Evolutionary conservation across 495 filamentous ascomycete genomes (phyloP).

Genomic region (Geoglossum glabrum): DNA sequence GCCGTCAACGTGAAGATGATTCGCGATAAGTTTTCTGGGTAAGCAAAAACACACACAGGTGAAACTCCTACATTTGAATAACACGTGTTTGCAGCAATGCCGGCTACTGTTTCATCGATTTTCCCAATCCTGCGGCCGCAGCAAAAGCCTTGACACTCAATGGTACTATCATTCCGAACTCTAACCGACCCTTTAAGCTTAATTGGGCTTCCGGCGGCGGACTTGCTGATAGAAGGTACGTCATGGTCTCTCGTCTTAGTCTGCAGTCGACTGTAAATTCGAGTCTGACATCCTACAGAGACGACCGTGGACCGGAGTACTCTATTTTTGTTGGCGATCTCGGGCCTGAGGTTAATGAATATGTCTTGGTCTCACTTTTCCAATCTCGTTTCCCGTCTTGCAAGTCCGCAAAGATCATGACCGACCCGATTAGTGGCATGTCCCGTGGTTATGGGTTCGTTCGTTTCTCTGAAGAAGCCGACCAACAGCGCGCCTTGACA

Average conservation of each 20-base stretch:
- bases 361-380: conserved; percentile 90
- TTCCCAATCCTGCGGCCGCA: conserved; percentile 62
- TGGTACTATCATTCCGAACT: conserved; percentile 83
- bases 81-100: conserved; percentile 47
- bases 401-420: conserved; percentile 99
- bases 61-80: not conserved
- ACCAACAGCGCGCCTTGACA: conserved; percentile 82
- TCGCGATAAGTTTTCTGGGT: conserved; percentile 98
- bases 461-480: conserved; percentile 79
- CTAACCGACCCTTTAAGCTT: conserved; percentile 86
- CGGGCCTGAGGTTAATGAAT: conserved; percentile 97
- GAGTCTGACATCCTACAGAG: conserved; percentile 33
- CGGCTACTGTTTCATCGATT: conserved; percentile 98
- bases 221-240: conserved; percentile 76
- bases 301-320: conserved; percentile 89
- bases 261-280: not conserved
- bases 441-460: conserved; percentile 97
- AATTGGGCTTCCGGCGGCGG: conserved; percentile 98
- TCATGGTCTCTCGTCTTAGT: conserved; percentile 2
- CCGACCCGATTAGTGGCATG: conserved; percentile 92
- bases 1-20: conserved; percentile 99
- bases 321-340: conserved; percentile 97
- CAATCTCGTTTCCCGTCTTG: conserved; percentile 88
- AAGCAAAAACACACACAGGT: conserved; percentile 20
- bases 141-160: conserved; percentile 78